Evolutionary conservation across 768 basidiomycete genomes (phyloP).

Genomic region (Macrolepiota albuminosa): DNA sequence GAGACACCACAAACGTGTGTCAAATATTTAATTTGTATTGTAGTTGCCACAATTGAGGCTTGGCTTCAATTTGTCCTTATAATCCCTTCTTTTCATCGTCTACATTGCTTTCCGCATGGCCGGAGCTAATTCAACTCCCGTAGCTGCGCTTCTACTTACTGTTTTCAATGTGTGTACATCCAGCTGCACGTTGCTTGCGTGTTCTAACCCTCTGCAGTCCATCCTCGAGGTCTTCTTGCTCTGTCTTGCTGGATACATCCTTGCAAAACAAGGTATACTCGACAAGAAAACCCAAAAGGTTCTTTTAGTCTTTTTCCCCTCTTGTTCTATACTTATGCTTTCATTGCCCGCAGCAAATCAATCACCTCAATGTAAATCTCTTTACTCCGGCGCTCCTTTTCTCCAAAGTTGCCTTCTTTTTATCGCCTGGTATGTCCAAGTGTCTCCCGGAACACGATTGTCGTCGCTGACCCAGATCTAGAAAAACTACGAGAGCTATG

Average conservation of each 20-base stretch:
- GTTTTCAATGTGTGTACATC: conserved; percentile 48
- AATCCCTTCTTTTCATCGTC: background rate
- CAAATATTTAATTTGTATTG: background rate
- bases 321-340: background rate
- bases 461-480: conserved; percentile 16
- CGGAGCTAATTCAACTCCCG: conserved; percentile 19
- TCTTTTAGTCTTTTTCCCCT: conserved; percentile 10
- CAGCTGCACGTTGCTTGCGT: background rate
- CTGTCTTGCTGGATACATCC: conserved; percentile 78
- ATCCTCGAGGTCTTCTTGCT: conserved; percentile 86
- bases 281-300: conserved; percentile 91
- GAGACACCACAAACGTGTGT: background rate
- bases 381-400: conserved; percentile 88
- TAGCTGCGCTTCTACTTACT: conserved; percentile 45
- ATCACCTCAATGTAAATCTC: conserved; percentile 79
- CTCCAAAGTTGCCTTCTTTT: conserved; percentile 92
- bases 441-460: too few species aligned
- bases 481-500: conserved; percentile 79
- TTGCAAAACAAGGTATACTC: conserved; percentile 75
- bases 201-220: conserved; percentile 44
- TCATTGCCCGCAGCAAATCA: conserved; percentile 52
- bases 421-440: conserved; percentile 59
- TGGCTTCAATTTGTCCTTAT: background rate
- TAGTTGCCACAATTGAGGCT: background rate
- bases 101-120: background rate